These are phyloP conservation scores for Terfezia boudieri DNA, from an alignment of 495 filamentous ascomycete genomes.

Conservation along the genomic window DNA sequence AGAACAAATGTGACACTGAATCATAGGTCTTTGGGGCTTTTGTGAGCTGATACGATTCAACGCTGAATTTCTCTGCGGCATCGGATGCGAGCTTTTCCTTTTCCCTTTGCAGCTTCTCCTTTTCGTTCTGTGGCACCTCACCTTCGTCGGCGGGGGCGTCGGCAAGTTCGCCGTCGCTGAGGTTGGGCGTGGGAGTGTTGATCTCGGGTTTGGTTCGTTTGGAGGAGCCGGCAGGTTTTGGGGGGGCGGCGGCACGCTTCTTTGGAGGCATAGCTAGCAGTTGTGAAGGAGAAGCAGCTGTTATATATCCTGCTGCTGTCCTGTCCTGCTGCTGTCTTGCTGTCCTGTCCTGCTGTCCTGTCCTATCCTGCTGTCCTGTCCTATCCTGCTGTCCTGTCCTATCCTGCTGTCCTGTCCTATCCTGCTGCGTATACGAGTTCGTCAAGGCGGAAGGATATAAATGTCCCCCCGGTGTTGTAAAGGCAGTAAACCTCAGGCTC, in stretches of 20 bases:
- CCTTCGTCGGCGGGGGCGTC: not conserved
- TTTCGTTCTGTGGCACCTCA: not conserved
- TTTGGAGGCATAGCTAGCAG: not conserved
- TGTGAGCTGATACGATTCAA: not conserved
- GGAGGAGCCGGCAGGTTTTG: not conserved
- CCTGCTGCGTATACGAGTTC: too few species aligned
- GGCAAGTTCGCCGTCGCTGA: not conserved
- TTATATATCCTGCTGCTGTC: too few species aligned
- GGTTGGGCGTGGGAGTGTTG: not conserved
- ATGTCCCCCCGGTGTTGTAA: too few species aligned
- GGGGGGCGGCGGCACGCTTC: not conserved
- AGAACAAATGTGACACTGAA: constrained; percentile 26
- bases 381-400: too few species aligned
- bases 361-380: too few species aligned
- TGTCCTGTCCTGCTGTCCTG: too few species aligned
- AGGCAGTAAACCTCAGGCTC: too few species aligned
- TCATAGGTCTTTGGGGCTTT: not conserved
- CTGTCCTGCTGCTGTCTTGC: too few species aligned
- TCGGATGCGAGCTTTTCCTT: not conserved
- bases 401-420: too few species aligned
- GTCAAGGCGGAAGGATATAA: too few species aligned
- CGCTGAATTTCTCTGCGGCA: constrained; percentile 18
- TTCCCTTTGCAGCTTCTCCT: not conserved
- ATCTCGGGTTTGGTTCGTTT: not conserved
- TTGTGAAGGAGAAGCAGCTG: not conserved